Evolutionary conservation across 768 basidiomycete species (phyloP), one percentile per base, ranked within the genome.

Genomic region (Panellus pusillus): DNA sequence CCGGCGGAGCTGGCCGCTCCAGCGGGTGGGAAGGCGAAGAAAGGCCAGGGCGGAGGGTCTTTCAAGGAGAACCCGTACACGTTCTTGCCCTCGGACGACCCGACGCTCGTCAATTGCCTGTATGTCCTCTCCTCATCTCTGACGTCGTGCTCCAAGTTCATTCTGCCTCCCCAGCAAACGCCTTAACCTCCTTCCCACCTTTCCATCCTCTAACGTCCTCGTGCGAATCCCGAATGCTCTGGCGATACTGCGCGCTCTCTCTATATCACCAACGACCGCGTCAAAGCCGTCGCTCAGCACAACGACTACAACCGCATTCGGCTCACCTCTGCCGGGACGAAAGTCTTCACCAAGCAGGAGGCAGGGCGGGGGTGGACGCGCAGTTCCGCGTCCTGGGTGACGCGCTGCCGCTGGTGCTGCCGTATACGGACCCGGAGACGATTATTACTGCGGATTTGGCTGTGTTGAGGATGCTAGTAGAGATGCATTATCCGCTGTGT

Each of bases 21-120:
- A 35, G 32, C 14, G 7, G 32, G 32, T 35, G 32, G 32, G 14
- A 35, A 35, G 32, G 32, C 32, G 2, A 46, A 64, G 44, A 47
- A 61, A 52, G 47, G 52, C 44, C 62, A 63, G 13, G 67, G 65
- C 28, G 70, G 68, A 52, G 69, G 74, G 14, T 69, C 70, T 12
- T 94, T 89, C 77, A 93, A 88, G 66, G 95, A 98, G 68, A 91
- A 91, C 67, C 94, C 95, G 1, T 97, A 89, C 67, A 92, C 89
- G 0, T 94, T 88, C 72, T 71, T 98, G 28, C 65, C 81, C 1
- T 75, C 83, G 2, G 74, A 84, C 53, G 87, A 97, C 64, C 84
- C 84, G 6, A 79, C 86, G 47, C 74, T 98, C 40, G 63, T 74
- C 50, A 74, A 77, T 14, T 91, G 89, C 82, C 78, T 87, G 93